Evolutionary conservation across 768 basidiomycete species (phyloP).

Genomic region (Amanita inopinata): DNA sequence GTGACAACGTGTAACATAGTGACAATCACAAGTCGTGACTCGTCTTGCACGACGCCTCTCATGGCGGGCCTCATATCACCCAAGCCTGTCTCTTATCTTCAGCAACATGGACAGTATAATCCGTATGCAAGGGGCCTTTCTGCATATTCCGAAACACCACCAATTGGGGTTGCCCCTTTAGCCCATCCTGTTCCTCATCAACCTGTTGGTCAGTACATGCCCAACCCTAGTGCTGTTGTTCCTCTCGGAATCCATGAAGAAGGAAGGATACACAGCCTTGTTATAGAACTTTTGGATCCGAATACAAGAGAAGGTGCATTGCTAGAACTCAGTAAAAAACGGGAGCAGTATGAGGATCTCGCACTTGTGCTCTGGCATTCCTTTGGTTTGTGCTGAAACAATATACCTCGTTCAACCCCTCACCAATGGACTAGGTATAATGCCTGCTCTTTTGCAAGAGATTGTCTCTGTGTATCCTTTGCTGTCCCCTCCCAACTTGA

Average conservation of each 20-base stretch:
- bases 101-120: conserved; percentile 48
- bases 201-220: conserved; percentile 30
- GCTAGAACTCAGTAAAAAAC: conserved; percentile 94
- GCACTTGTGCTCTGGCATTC: conserved; percentile 98
- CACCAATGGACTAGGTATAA: conserved; percentile 55
- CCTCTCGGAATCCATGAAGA: conserved; percentile 39
- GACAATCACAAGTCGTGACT: conserved; percentile 6
- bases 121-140: conserved; percentile 46
- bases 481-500: conserved; percentile 89
- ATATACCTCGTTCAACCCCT: conserved; percentile 12
- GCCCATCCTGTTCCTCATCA: conserved; percentile 50
- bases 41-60: conserved; percentile 18
- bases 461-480: conserved; percentile 98
- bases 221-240: conserved; percentile 17
- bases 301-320: conserved; percentile 82
- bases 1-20: conserved; percentile 3
- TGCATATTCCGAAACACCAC: conserved; percentile 56
- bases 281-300: conserved; percentile 79
- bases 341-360: conserved; percentile 98
- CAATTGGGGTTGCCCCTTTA: conserved; percentile 40
- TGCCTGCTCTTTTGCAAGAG: conserved; percentile 95
- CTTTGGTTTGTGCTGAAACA: conserved; percentile 52
- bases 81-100: conserved; percentile 53
- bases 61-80: conserved; percentile 61
- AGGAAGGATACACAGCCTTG: conserved; percentile 80